Conservation (phyloP, 768 basidiomycete genomes). For the Chalciporus chontae region DNA sequence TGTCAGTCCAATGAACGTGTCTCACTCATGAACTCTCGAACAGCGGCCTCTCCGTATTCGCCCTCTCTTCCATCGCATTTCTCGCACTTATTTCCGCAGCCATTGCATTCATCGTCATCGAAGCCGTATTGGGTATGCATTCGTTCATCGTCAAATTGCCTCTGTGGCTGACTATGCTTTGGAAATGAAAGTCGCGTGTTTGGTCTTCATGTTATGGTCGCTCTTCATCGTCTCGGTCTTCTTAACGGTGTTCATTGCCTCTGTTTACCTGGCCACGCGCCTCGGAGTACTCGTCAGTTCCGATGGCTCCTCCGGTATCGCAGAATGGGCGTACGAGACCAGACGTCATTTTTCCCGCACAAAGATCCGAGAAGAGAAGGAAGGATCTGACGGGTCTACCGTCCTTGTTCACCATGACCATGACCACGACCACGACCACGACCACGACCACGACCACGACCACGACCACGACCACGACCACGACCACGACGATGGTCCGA, state of each 20-base stretch:
- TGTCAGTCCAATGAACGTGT: constrained; percentile 5
- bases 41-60: constrained; percentile 35
- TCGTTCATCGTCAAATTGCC: background rate
- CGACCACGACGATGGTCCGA: background rate
- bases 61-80: constrained; percentile 33
- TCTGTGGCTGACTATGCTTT: constrained; percentile 1
- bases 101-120: constrained; percentile 31
- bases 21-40: background rate
- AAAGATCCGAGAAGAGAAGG: constrained; percentile 16
- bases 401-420: constrained; percentile 20
- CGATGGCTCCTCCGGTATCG: constrained; percentile 30
- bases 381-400: constrained; percentile 24
- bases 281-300: constrained; percentile 34
- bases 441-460: background rate
- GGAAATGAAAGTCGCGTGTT: constrained; percentile 28
- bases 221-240: constrained; percentile 33
- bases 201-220: constrained; percentile 31
- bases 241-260: constrained; percentile 29
- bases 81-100: constrained; percentile 35
- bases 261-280: constrained; percentile 32
- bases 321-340: constrained; percentile 31
- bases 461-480: background rate
- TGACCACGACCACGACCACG: too few species aligned
- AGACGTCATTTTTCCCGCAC: constrained; percentile 17
- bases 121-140: constrained; percentile 25